Evolutionary conservation across 2,329 filamentous ascomycete species (phyloP), one percentile per base, ranked within the genome.

Genomic region (Incumbomyces lentus): DNA sequence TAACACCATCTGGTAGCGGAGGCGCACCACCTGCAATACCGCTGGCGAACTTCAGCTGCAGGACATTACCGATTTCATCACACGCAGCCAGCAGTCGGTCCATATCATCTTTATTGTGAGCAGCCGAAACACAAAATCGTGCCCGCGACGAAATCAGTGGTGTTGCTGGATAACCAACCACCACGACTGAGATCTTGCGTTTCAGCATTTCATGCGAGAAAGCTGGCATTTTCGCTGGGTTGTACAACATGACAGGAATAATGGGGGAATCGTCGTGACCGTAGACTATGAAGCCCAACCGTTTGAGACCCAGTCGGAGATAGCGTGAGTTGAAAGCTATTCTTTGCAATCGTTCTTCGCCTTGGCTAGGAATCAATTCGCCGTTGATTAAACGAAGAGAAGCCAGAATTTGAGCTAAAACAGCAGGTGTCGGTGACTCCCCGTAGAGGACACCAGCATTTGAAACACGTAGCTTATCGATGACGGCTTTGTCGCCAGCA

Each of bases 161-260:
- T 2, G 92, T 98, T 7, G 90, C 92, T 5, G 92, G 92, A 63
- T 98, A 98, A 44, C 90, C 92, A 51, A 98, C 92, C 38, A 98
- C 86, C 33, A 98, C 92, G 43, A 96, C 86, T 0, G 90, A 92
- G 58, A 98, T 96, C 68, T 95, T 96, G 61, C 92, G 86, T 69
- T 86, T 86, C 50, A 96, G 78, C 92, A 98, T 96, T 66, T 96
- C 92, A 63, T 95, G 92, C 41, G 88, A 95, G 68, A 98, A 98
- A 49, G 92, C 90, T 3, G 90, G 86, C 75, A 98, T 95, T 71
- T 98, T 98, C 59, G 86, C 92, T n/a, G 92, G 92, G 68, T 96
- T 87, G 74, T 95, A 98, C 22, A 98, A 80, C 60, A 95, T 78
- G 55, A 98, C 67, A 45, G 92, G 92, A 57, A 98, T 88, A 58